Percentiles rank a stretch among this genome's conserved stretches.
Evolutionary conservation across 306 rosid species (phyloP).

Genomic region (Glycine soja): DNA sequence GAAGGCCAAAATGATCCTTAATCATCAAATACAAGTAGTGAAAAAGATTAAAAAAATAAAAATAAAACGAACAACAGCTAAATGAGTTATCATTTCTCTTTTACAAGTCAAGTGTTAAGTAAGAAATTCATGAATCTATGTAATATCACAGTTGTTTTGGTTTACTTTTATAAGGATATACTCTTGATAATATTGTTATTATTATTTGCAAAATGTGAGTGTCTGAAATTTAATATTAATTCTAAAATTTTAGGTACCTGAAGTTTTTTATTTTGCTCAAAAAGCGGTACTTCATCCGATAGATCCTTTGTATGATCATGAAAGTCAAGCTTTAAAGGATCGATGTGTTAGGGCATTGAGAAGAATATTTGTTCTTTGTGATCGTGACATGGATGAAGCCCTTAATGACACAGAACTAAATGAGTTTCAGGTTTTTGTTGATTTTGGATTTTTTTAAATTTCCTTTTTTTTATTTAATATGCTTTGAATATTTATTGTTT

Average conservation of each 20-base stretch:
- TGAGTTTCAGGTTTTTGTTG: slow-evolving; percentile 80
- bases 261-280: slow-evolving; percentile 90
- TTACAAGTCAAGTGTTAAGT: slow-evolving; percentile 29
- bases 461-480: slow-evolving; percentile 21
- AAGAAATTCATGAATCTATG: slow-evolving; percentile 18
- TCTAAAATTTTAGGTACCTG: slow-evolving; percentile 72
- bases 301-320: slow-evolving; percentile 83
- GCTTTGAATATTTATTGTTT: slow-evolving; percentile 38
- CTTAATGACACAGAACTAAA: slow-evolving; percentile 86
- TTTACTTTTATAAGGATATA: slow-evolving; percentile 20
- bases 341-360: slow-evolving; percentile 82
- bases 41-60: slow-evolving; percentile 11
- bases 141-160: slow-evolving; percentile 22
- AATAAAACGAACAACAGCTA: background rate
- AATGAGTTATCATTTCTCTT: slow-evolving; percentile 31
- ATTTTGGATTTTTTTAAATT: slow-evolving; percentile 21
- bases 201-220: slow-evolving; percentile 38
- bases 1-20: slow-evolving; percentile 41
- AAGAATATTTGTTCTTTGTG: slow-evolving; percentile 86
- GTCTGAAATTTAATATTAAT: slow-evolving; percentile 37
- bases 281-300: slow-evolving; percentile 92
- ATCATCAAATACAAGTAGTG: slow-evolving; percentile 24
- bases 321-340: slow-evolving; percentile 67
- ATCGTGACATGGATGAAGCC: slow-evolving; percentile 91
- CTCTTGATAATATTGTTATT: slow-evolving; percentile 27